Percentiles rank a stretch among this genome's conserved stretches.
Conservation (phyloP, 2,329 filamentous ascomycete species). For the Claviceps humidiphila region DNA sequence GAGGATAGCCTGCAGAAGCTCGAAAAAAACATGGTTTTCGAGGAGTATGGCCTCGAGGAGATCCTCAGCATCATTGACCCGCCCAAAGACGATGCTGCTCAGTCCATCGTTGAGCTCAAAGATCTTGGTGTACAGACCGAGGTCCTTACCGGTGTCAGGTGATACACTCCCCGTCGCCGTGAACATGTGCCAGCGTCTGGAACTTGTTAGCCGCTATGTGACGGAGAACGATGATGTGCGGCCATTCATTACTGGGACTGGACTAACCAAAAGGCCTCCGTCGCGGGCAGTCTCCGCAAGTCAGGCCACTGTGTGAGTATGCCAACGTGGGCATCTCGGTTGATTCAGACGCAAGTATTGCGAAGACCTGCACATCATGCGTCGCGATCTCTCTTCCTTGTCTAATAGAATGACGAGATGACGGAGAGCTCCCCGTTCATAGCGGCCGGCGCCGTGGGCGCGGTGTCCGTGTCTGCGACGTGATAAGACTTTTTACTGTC, state of each 20-base stretch:
- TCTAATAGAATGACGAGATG: too few relatives aligned
- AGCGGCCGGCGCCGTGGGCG: too few relatives aligned
- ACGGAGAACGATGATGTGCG: slow-evolving; percentile 10
- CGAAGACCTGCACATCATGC: slow-evolving; percentile 17
- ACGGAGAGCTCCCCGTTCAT: too few relatives aligned
- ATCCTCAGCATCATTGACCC: slow-evolving; percentile 17
- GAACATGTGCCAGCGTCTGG: slow-evolving; percentile 15
- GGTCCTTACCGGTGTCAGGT: slow-evolving; percentile 16
- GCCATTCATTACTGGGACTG: slow-evolving; percentile 11
- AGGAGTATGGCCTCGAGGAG: slow-evolving; percentile 9
- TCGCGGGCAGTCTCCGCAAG: slow-evolving; percentile 12
- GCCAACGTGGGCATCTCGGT: slow-evolving; percentile 18
- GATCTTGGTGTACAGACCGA: slow-evolving; percentile 15
- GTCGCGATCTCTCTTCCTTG: too few relatives aligned
- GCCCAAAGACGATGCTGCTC: slow-evolving; percentile 14
- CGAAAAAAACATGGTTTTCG: slow-evolving; percentile 12
- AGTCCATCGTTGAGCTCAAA: slow-evolving; percentile 13
- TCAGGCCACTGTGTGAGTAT: slow-evolving; percentile 16
- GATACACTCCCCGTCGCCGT: slow-evolving; percentile 16
- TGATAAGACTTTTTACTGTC: too few relatives aligned
- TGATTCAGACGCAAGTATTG: slow-evolving; percentile 16
- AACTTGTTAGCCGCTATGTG: slow-evolving; percentile 7
- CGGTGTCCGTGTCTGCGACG: too few relatives aligned
- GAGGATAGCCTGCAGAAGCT: slow-evolving; percentile 12
- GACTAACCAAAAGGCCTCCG: slow-evolving; percentile 16